phyloP scores from a whole-genome alignment of 176 grass and related monocot species.

The Bothriochloa decipiens region DNA sequence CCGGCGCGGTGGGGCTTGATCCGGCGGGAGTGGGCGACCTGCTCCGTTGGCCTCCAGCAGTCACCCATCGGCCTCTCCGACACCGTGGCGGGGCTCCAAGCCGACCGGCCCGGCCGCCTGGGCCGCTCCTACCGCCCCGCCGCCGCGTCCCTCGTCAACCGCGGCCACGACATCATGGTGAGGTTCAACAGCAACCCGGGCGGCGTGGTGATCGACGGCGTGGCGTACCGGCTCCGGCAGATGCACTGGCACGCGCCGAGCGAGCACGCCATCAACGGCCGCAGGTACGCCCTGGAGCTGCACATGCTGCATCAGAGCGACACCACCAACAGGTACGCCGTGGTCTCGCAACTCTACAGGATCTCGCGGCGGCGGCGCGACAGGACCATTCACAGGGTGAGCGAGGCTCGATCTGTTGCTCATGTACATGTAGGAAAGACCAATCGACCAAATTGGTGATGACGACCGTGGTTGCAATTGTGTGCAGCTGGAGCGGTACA shows the following conservation, averaged over 20 bases:
- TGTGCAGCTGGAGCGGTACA: slow-evolving; percentile 60
- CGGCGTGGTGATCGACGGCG: slow-evolving; percentile 56
- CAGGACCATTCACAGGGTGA: slow-evolving; percentile 55
- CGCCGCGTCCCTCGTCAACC: slow-evolving; percentile 50
- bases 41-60: slow-evolving; percentile 52
- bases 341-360: slow-evolving; percentile 63
- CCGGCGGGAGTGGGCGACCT: slow-evolving; percentile 54
- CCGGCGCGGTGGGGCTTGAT: slow-evolving; percentile 65
- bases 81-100: background rate
- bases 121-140: slow-evolving; percentile 47
- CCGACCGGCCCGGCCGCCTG: slow-evolving; percentile 23
- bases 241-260: slow-evolving; percentile 93
- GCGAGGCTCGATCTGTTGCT: too few species aligned
- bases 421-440: too few species aligned
- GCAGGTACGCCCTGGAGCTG: slow-evolving; percentile 67
- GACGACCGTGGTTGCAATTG: too few species aligned
- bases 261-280: slow-evolving; percentile 74
- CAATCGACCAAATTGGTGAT: too few species aligned
- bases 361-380: slow-evolving; percentile 35
- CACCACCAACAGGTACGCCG: slow-evolving; percentile 35
- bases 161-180: slow-evolving; percentile 73
- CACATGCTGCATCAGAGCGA: slow-evolving; percentile 77
- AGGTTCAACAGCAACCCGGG: slow-evolving; percentile 61
- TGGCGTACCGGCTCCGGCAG: slow-evolving; percentile 54
- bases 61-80: slow-evolving; percentile 61